Evolutionary conservation across 441 rosid species (phyloP).

Genomic region (Croton setiger): DNA sequence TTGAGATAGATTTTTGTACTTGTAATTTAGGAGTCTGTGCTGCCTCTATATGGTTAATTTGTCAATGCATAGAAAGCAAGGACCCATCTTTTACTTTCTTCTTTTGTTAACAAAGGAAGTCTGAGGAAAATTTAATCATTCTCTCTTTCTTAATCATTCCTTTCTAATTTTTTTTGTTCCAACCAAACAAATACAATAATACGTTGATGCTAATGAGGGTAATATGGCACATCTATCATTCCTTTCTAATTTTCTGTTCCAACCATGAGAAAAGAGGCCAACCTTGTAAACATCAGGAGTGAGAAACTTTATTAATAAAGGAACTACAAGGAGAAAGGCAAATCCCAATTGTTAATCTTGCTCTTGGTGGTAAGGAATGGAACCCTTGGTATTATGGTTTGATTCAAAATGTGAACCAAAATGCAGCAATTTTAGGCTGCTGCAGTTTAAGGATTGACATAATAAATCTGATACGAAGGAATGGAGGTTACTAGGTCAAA

Average conservation of each 20-base stretch:
- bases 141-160: neutral
- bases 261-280: neutral
- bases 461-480: neutral
- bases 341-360: neutral
- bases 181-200: neutral
- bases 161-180: neutral
- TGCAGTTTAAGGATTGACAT: slow-evolving; percentile 1
- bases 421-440: neutral
- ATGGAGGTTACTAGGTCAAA: neutral
- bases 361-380: neutral
- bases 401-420: neutral
- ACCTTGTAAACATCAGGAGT: neutral
- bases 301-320: neutral
- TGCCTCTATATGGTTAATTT: neutral
- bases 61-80: neutral
- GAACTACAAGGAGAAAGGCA: neutral
- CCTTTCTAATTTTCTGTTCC: too few relatives aligned
- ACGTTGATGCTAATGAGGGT: neutral
- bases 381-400: neutral
- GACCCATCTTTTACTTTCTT: neutral
- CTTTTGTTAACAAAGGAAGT: neutral
- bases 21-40: neutral
- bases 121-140: neutral
- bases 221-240: neutral
- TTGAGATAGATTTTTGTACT: neutral